A percentile compares a stretch with the other conserved stretches of the same genome.
phyloP scores from a whole-genome alignment of 2,329 filamentous ascomycete genomes.

The Dactylellina haptotyla region DNA sequence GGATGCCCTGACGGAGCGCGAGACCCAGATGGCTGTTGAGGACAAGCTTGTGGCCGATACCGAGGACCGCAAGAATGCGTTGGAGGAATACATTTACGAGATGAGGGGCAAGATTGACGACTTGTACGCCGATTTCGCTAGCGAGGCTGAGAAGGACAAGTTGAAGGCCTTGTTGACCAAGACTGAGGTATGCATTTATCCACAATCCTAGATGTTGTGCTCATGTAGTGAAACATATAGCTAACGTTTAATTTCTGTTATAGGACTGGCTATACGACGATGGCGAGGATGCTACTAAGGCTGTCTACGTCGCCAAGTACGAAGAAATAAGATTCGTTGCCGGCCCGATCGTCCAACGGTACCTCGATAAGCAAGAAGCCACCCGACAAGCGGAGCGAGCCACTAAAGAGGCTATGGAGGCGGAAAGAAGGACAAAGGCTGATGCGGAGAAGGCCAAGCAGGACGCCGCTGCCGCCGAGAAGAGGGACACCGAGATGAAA shows the following conservation, averaged over 20 bases:
- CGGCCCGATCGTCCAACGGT: conserved; percentile 89
- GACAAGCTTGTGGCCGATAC: conserved; percentile 98
- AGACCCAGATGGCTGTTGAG: conserved; percentile 92
- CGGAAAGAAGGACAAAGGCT: conserved; percentile 71
- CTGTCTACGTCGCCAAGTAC: conserved; percentile 91
- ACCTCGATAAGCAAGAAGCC: conserved; percentile 92
- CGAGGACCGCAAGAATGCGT: conserved; percentile 99
- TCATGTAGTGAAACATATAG: background rate
- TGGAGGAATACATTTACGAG: conserved; percentile 97
- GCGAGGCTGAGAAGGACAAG: conserved; percentile 89
- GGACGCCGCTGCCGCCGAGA: conserved; percentile 68
- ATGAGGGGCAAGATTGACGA: conserved; percentile 94
- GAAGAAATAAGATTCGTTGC: conserved; percentile 92
- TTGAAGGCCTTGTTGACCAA: conserved; percentile 83
- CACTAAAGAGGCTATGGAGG: conserved; percentile 65
- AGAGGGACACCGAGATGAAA: conserved; percentile 60
- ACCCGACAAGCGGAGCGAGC: conserved; percentile 83
- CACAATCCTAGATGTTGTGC: conserved; percentile 8
- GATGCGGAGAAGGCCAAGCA: conserved; percentile 77
- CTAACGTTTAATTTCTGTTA: conserved; percentile 15
- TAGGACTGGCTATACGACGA: conserved; percentile 99
- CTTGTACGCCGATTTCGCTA: conserved; percentile 86
- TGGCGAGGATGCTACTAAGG: conserved; percentile 92
- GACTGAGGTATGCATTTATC: conserved; percentile 76
- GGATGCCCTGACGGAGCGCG: conserved; percentile 78